Evolutionary conservation across 2,329 filamentous ascomycete genomes (phyloP), one percentile per base, ranked within the genome.

Genomic region (Rachicladosporium sp.): DNA sequence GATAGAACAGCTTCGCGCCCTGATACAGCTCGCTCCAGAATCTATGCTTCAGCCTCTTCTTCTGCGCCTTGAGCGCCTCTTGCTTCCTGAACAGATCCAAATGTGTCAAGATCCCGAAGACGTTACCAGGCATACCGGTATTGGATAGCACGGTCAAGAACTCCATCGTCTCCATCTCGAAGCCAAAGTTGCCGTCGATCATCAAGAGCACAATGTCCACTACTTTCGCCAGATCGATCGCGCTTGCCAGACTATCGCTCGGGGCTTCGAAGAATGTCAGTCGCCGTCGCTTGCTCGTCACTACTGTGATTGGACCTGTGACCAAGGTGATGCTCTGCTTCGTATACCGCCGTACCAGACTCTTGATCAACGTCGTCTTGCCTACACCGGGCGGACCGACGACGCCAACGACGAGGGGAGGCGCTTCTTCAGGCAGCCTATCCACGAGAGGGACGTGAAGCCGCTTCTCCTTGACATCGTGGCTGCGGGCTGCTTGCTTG

Each of bases 161-260:
- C 64, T 98, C 91, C 91, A 98, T 98, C 0, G 91, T 98, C 71
- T 98, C 91, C 91, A 98, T 98, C 65, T 98, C 91, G 57, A 98
- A 98, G 10, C 91, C 93, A 55, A 83, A 98, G 64, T 96, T 96
- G 41, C 91, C 93, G 58, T 98, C 91, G 52, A 98, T 98, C 84
- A 98, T 91, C 41, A 98, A 73, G 36, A 98, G 71, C 4, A 96
- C 85, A 53, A 98, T 95, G 60, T 98, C 91, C 11, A 93, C 91
- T 33, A 98, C 84, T 64, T 98, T 98, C 43, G 91, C 85, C 41
- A 95, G 74, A 62, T 98, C 91, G 48, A 98, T 88, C 85, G 96
- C 95, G 49, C 84, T 82, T 46, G 93, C 88, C 39, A 98, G 75
- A 52, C 91, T 87, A 57, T 96, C 75, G 46, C 74, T 89, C n/a